phyloP scores from a whole-genome alignment of 148 eudicot genomes.

The Rhododendron ferrugineum region DNA sequence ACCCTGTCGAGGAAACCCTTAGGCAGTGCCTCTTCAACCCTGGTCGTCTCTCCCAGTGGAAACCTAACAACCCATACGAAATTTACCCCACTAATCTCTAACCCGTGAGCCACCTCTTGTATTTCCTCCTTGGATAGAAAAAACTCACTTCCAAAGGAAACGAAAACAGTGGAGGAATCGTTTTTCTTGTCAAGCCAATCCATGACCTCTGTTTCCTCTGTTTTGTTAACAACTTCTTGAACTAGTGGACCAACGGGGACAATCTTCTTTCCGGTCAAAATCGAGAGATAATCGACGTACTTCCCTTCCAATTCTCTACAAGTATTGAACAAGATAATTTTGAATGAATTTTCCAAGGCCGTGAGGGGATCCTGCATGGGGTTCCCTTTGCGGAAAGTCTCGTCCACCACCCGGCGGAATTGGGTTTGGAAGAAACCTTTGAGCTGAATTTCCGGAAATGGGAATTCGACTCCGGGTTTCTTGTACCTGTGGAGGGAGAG shows the following conservation, averaged over 20 bases:
- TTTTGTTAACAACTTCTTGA: not conserved
- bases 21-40: slow-evolving; percentile 19
- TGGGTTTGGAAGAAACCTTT: slow-evolving; percentile 3
- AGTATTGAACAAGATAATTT: slow-evolving; percentile 10
- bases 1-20: slow-evolving; percentile 24
- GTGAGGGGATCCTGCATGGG: not conserved
- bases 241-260: slow-evolving; percentile 25
- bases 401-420: not conserved
- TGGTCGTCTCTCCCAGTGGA: slow-evolving; percentile 6
- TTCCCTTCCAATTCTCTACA: slow-evolving; percentile 14
- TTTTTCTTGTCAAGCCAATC: slow-evolving; percentile 23
- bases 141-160: slow-evolving; percentile 28
- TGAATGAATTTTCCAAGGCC: not conserved
- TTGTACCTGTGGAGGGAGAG: not conserved
- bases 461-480: slow-evolving; percentile 6
- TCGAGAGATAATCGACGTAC: slow-evolving; percentile 18
- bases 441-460: not conserved
- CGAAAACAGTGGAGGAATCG: slow-evolving; percentile 14
- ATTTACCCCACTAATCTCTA: slow-evolving; percentile 19
- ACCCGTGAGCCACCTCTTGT: slow-evolving; percentile 26
- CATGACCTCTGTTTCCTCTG: slow-evolving; percentile 7
- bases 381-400: not conserved
- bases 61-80: slow-evolving; percentile 30
- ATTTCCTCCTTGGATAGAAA: slow-evolving; percentile 17
- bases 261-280: slow-evolving; percentile 4